These are phyloP conservation scores for Exophiala bonariae DNA, from an alignment of 2,329 filamentous ascomycete species.

Conservation along the genomic window DNA sequence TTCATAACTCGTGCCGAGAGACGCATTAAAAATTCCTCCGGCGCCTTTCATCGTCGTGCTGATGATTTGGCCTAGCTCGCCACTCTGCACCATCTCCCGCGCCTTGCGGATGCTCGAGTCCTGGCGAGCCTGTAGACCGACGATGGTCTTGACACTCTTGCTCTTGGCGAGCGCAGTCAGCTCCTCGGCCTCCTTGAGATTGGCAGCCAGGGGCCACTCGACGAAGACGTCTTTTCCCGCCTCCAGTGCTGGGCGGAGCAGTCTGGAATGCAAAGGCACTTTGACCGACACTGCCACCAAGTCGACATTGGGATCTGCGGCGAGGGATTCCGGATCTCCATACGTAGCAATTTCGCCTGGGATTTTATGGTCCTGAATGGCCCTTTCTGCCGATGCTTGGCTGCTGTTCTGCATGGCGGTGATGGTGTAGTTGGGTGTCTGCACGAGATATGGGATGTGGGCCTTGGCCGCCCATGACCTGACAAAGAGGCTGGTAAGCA, in stretches of 20 bases:
- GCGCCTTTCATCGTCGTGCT: slow-evolving; percentile 45
- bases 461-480: not conserved
- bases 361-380: slow-evolving; percentile 46
- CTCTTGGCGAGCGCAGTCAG: slow-evolving; percentile 38
- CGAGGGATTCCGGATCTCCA: slow-evolving; percentile 42
- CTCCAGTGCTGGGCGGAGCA: slow-evolving; percentile 46
- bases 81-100: slow-evolving; percentile 45
- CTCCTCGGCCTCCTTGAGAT: slow-evolving; percentile 41
- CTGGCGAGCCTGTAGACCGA: slow-evolving; percentile 54
- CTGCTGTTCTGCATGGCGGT: slow-evolving; percentile 47
- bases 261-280: slow-evolving; percentile 53
- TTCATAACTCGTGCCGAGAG: slow-evolving; percentile 1
- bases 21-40: slow-evolving; percentile 6
- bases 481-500: not conserved
- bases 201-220: slow-evolving; percentile 59
- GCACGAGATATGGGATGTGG: not conserved
- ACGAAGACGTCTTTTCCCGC: slow-evolving; percentile 56
- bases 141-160: slow-evolving; percentile 40
- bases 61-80: slow-evolving; percentile 53
- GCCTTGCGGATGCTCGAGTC: slow-evolving; percentile 47
- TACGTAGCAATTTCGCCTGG: slow-evolving; percentile 47
- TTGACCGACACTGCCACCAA: slow-evolving; percentile 56
- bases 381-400: slow-evolving; percentile 41
- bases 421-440: not conserved
- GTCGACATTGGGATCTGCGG: slow-evolving; percentile 51